These are phyloP conservation scores for Casuarina cunninghamiana DNA, from an alignment of 306 rosid genomes.

Conservation along the genomic window DNA sequence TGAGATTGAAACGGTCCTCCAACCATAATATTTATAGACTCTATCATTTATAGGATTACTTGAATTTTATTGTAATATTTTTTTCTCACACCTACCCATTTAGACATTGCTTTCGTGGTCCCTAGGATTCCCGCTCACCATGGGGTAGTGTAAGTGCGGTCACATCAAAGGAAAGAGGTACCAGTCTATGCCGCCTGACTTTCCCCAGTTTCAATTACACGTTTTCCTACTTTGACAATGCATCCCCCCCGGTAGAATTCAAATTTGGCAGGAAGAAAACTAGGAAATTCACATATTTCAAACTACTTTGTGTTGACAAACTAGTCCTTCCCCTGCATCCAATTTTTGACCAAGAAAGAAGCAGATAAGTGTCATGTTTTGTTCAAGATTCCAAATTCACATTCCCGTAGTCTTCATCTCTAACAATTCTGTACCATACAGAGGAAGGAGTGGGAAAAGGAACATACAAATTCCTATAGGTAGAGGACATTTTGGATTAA, in stretches of 20 bases:
- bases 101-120: neutral
- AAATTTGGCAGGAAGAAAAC: neutral
- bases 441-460: neutral
- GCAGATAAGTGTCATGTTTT: neutral
- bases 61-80: no score
- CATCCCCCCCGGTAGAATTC: neutral
- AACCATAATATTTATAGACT: no score
- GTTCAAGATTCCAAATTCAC: neutral
- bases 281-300: neutral
- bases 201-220: neutral
- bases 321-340: neutral
- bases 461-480: neutral
- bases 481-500: constrained; percentile 4
- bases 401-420: neutral
- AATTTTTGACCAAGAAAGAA: neutral
- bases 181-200: neutral
- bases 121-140: no score
- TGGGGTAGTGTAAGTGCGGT: no score
- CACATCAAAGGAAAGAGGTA: neutral
- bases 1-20: neutral
- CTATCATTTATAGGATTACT: no score
- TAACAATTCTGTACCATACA: neutral
- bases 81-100: no score
- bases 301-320: neutral
- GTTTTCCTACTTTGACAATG: neutral